phyloP scores from a whole-genome alignment of 805 yeast species.

The Saccharomyces mikatae region DNA sequence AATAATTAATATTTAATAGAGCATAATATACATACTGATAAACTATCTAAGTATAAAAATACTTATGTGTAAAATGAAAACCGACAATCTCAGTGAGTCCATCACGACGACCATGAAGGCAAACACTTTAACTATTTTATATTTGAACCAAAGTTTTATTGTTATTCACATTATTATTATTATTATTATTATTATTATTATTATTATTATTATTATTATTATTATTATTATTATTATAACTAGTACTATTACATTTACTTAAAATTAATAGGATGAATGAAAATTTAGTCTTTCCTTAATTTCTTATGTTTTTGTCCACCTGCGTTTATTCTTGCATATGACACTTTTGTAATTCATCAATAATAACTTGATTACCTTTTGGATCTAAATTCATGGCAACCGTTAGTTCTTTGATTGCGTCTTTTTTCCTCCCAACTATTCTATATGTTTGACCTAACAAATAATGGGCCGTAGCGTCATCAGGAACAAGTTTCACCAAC shows the following conservation, averaged over 20 bases:
- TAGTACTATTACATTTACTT: not conserved
- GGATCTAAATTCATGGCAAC: constrained; percentile 88
- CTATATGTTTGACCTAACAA: constrained; percentile 81
- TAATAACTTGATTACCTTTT: constrained; percentile 76
- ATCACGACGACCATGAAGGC: not conserved
- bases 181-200: not conserved
- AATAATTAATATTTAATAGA: not conserved
- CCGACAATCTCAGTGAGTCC: not conserved
- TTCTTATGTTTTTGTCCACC: not conserved
- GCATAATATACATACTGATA: not conserved
- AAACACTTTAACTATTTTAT: not conserved
- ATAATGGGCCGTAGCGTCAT: constrained; percentile 90
- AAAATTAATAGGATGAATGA: not conserved
- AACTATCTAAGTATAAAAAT: too few species aligned
- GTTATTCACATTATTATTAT: too few species aligned
- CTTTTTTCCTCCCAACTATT: constrained; percentile 59
- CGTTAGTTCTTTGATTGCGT: constrained; percentile 80
- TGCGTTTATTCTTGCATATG: constrained; percentile 21
- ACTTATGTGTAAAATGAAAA: too few species aligned
- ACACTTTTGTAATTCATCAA: constrained; percentile 67
- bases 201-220: too few species aligned
- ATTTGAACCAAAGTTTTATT: too few species aligned
- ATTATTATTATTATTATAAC: not conserved
- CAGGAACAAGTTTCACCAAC: constrained; percentile 74
- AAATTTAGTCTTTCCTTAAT: not conserved